These are phyloP conservation scores for Talaromyces adpressus DNA, from an alignment of 495 filamentous ascomycete genomes.

Conservation along the genomic window DNA sequence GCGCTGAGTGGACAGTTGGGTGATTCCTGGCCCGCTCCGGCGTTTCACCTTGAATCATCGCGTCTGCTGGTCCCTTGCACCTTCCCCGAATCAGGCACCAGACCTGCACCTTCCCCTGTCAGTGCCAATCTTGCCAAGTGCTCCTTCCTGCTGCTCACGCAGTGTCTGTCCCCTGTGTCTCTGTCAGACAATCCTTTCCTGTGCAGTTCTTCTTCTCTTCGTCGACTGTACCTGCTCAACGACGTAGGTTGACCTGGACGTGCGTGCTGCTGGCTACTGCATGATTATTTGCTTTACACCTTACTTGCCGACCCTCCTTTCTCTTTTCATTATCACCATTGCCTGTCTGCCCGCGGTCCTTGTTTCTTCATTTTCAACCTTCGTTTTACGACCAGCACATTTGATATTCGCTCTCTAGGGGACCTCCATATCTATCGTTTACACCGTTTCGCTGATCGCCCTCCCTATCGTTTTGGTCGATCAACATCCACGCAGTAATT, in stretches of 20 bases:
- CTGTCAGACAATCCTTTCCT: background rate
- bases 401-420: background rate
- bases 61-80: conserved; percentile 4
- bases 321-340: conserved; percentile 1
- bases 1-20: background rate
- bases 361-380: conserved; percentile 3
- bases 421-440: background rate
- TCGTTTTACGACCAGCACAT: conserved; percentile 1
- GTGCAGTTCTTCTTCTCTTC: conserved; percentile 12
- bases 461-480: background rate
- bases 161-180: background rate
- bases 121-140: background rate
- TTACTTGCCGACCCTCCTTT: conserved; percentile 9
- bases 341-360: conserved; percentile 5
- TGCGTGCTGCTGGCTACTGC: background rate
- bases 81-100: conserved; percentile 2
- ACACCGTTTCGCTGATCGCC: background rate
- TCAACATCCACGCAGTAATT: background rate
- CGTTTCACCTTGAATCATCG: conserved; percentile 5
- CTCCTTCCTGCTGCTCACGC: background rate
- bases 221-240: conserved; percentile 13
- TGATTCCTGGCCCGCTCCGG: background rate
- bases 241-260: background rate
- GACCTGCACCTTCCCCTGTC: background rate
- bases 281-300: background rate